Evolutionary conservation across 1,284 basidiomycete species (phyloP), one percentile per base, ranked within the genome.

Genomic region (Cutaneotrichosporon arboriforme): DNA sequence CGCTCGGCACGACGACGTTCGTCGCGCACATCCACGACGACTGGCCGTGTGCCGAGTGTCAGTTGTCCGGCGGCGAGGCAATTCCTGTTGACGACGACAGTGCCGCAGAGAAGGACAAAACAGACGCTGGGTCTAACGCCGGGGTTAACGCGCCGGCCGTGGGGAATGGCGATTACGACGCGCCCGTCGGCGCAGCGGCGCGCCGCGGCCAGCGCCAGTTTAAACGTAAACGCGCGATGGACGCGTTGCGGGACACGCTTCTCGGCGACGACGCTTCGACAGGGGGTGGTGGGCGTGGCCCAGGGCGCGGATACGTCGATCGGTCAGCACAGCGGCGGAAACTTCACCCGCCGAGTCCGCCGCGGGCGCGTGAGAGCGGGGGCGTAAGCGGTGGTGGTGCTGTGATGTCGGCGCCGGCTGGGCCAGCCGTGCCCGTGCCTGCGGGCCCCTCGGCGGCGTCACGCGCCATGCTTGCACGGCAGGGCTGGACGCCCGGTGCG

Each of bases 21-120:
- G 44, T 49, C 23, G 61, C 54, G 8, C 74, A 76, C 48, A 59
- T 72, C 1, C 74, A 76, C 56, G 48, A 55, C 14, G 65, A 65
- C 20, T 74, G 72, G 70, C 74, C 72, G 22, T 76, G 73, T 52
- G 65, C 60, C 22, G 49, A 48, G 17, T 74, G 74, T 46, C 61
- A 67, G 52, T 42, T 74, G 2, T 54, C 46, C 10, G 59, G 60
- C 1, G 52, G 49, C 33, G 62, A 60, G 46, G 64, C 70, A 50
- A 65, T 72, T n/a, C 46, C 49, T 8, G 62, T 71, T 9, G 72
- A 71, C 41, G 60, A 62, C 22, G 68, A 66, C n/a, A n/a, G n/a
- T n/a, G n/a, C n/a, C n/a, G n/a, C n/a, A n/a, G n/a, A n/a, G n/a
- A 1, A 35, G 13, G 34, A 35, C 34, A 35, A 35, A n/a, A 8